Base-by-base conservation (phyloP, 768 basidiomycete species). In the Lenzites betulinus region DNA sequence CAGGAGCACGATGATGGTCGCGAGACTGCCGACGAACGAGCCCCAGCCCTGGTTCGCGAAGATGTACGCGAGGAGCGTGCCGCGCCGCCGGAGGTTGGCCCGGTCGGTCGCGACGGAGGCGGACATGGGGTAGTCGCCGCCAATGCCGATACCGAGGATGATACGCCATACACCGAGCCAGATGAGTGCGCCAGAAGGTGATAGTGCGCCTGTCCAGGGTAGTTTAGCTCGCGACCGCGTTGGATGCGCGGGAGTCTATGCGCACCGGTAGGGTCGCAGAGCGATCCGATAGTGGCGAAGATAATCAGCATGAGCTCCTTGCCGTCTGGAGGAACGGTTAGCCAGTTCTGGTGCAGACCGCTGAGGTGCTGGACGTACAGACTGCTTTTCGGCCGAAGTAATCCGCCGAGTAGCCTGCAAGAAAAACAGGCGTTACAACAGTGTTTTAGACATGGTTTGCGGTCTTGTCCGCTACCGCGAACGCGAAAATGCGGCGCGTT, bases 1-100 rank as follows among this genome's bases (percentile, higher is more conserved):
- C 1, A 80, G 76, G 30, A 92, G 76, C 20, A 89, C 83, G 64
- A 91, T 75, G 67, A 91, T 81, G 6, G 84, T 84, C 23, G 79
- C 78, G 60, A 92, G 69, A 48, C 79, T 79, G 8, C 88, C 90
- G 36, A 84, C 67, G 55, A 92, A 79, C 42, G 79, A 84, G 28
- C 91, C 90, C 88, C 89, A 91, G 12, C 90, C 90, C 71, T 91
- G 87, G 70, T 86, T 87, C 0, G 87, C 79, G 65, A 90, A 91
- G 65, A 90, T 88, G 68, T 88, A 90, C 22, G 85, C 79, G n/a
- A 93, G 79, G 73, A 92, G 79, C 0, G 86, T 87, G 0, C 90
- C 90, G 16, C 88, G 81, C 51, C 88, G 84, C 38, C 83, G 77
- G 39, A 90, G 69, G 62, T 81, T 81, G 7, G 89, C 79, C 15